phyloP scores from a whole-genome alignment of 495 filamentous ascomycete genomes.

The Aspergillus bertholletiae region DNA sequence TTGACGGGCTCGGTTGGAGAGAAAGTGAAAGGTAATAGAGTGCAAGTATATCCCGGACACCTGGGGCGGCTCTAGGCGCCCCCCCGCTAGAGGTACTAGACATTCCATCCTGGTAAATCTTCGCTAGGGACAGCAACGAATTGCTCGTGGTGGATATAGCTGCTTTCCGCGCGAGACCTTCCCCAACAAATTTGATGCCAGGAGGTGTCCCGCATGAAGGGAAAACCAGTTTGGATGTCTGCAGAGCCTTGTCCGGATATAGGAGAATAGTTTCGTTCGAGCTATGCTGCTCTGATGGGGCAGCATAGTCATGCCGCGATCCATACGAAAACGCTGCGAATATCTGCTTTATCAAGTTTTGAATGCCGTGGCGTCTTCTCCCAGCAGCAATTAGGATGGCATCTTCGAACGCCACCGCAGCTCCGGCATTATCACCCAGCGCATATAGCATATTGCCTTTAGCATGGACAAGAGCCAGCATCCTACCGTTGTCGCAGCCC shows the following conservation, averaged over 20 bases:
- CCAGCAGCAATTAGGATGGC: conserved; percentile 88
- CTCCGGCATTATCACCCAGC: conserved; percentile 76
- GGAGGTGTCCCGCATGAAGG: conserved; percentile 73
- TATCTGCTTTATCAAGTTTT: conserved; percentile 76
- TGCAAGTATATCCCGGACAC: conserved; percentile 89
- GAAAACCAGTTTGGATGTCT: conserved; percentile 84
- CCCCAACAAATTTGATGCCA: conserved; percentile 71
- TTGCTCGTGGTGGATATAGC: conserved; percentile 95
- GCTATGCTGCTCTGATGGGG: conserved; percentile 20
- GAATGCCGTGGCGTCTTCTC: conserved; percentile 65
- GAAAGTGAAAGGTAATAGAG: conserved; percentile 96
- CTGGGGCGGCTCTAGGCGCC: conserved; percentile 58
- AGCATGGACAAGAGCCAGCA: conserved; percentile 88
- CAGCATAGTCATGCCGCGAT: conserved; percentile 24
- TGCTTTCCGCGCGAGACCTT: conserved; percentile 70
- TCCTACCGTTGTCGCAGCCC: conserved; percentile 86
- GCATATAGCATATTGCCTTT: conserved; percentile 99
- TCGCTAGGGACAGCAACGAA: conserved; percentile 88
- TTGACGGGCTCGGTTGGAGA: conserved; percentile 92
- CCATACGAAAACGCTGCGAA: conserved; percentile 63
- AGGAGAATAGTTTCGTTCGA: conserved; percentile 67
- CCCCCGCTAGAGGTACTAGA: conserved; percentile 62
- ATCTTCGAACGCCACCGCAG: conserved; percentile 91
- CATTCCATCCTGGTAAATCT: conserved; percentile 99
- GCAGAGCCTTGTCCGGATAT: conserved; percentile 76